These are phyloP conservation scores for Corynascus novoguineensis DNA, from an alignment of 495 filamentous ascomycete genomes.

Conservation along the genomic window DNA sequence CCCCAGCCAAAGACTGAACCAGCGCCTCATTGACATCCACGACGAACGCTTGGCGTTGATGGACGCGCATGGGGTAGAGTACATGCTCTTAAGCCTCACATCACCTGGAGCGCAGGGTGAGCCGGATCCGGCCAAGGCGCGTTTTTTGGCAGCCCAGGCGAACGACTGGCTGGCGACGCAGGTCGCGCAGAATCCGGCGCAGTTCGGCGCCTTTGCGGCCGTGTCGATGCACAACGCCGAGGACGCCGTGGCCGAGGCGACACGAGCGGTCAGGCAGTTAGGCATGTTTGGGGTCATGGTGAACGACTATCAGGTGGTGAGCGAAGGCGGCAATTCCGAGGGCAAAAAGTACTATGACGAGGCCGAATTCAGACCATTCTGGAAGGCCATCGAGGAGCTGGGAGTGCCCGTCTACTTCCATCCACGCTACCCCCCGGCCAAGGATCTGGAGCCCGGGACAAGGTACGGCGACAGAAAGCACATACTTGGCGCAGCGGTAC, in stretches of 20 bases:
- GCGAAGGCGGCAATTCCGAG: conserved; percentile 28
- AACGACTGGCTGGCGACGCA: conserved; percentile 55
- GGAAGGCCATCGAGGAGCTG: conserved; percentile 51
- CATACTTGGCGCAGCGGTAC: conserved; percentile 31
- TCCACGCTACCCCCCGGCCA: conserved; percentile 40
- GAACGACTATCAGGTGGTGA: conserved; percentile 47
- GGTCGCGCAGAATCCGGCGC: conserved; percentile 45
- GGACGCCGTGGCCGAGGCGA: conserved; percentile 51
- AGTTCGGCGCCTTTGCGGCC: conserved; percentile 53
- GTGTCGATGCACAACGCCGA: conserved; percentile 40
- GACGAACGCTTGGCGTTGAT: conserved; percentile 46
- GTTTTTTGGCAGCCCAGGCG: conserved; percentile 38
- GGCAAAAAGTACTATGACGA: conserved; percentile 57
- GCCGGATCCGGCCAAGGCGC: conserved; percentile 32
- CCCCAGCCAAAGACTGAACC: conserved; percentile 12
- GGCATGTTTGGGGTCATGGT: conserved; percentile 57
- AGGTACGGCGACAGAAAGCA: conserved; percentile 28
- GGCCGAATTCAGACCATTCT: conserved; percentile 52
- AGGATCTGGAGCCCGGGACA: conserved; percentile 22
- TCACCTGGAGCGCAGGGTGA: conserved; percentile 57
- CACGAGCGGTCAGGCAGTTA: conserved; percentile 48
- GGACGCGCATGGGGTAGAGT: conserved; percentile 55
- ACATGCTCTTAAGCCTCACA: conserved; percentile 53
- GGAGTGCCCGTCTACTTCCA: conserved; percentile 61
- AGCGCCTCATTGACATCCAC: conserved; percentile 38